phyloP scores from a whole-genome alignment of 257 asterid species.

The Mentha longifolia region DNA sequence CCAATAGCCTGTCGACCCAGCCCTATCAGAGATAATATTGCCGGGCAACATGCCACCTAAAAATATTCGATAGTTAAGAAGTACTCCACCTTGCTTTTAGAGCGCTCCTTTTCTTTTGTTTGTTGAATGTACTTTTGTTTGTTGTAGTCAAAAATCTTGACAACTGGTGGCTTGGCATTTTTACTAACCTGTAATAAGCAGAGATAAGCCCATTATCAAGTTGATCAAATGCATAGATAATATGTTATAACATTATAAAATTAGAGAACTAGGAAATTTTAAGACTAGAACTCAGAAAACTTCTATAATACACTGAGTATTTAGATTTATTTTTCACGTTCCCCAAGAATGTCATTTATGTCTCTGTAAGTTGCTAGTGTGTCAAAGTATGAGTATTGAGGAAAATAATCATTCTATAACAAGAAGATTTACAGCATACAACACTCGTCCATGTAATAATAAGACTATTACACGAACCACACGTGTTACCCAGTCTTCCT shows the following conservation, averaged over 20 bases:
- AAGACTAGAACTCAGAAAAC: slow-evolving; percentile 3
- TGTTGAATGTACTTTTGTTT: slow-evolving; percentile 63
- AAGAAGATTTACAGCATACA: neutral
- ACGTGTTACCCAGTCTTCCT: slow-evolving; percentile 1
- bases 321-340: slow-evolving; percentile 6
- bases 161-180: slow-evolving; percentile 69
- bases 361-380: neutral
- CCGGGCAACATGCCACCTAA: neutral
- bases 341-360: neutral
- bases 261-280: neutral
- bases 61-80: slow-evolving; percentile 13
- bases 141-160: slow-evolving; percentile 74
- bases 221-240: neutral
- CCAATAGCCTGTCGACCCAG: neutral
- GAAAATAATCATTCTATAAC: slow-evolving; percentile 10
- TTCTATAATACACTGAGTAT: slow-evolving; percentile 4
- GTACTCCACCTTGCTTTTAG: slow-evolving; percentile 58
- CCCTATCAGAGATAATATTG: neutral
- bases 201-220: slow-evolving; percentile 31
- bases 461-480: neutral
- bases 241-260: slow-evolving; percentile 1
- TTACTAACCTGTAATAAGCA: slow-evolving; percentile 64
- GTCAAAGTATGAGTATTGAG: slow-evolving; percentile 4
- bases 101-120: slow-evolving; percentile 64
- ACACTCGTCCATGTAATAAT: neutral